These are phyloP conservation scores for Scutellaria barbata DNA, from an alignment of 257 asterid species.

Conservation along the genomic window DNA sequence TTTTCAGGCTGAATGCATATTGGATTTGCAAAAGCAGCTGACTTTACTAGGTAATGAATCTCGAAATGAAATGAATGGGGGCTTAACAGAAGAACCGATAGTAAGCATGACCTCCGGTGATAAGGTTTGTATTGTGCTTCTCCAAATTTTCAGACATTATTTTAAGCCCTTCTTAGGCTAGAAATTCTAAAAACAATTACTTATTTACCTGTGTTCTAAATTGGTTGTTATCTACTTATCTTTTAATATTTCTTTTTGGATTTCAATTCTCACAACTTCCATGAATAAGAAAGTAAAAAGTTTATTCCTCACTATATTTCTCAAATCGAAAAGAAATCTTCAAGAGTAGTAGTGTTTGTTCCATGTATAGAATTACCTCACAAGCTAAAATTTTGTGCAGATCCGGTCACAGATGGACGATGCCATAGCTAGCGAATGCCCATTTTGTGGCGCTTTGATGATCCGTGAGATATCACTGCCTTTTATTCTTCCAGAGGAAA, in stretches of 20 bases:
- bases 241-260: background rate
- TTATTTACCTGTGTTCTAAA: constrained; percentile 1
- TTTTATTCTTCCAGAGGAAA: constrained; percentile 65
- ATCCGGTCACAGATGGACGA: constrained; percentile 88
- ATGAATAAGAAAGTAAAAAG: background rate
- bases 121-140: constrained; percentile 55
- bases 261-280: constrained; percentile 5
- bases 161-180: constrained; percentile 1
- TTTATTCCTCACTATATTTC: background rate
- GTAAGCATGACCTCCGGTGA: constrained; percentile 72
- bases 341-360: background rate
- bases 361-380: constrained; percentile 1
- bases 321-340: background rate
- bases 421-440: constrained; percentile 93
- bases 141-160: background rate
- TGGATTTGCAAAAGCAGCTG: constrained; percentile 95
- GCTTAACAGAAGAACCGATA: constrained; percentile 70
- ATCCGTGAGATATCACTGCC: constrained; percentile 86
- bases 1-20: constrained; percentile 84
- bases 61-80: constrained; percentile 65
- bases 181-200: constrained; percentile 18
- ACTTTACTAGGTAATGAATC: constrained; percentile 77
- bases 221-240: background rate
- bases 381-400: constrained; percentile 49
- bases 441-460: constrained; percentile 92